Base-by-base conservation (phyloP, 306 rosid genomes). In the Quercus engelmannii region DNA sequence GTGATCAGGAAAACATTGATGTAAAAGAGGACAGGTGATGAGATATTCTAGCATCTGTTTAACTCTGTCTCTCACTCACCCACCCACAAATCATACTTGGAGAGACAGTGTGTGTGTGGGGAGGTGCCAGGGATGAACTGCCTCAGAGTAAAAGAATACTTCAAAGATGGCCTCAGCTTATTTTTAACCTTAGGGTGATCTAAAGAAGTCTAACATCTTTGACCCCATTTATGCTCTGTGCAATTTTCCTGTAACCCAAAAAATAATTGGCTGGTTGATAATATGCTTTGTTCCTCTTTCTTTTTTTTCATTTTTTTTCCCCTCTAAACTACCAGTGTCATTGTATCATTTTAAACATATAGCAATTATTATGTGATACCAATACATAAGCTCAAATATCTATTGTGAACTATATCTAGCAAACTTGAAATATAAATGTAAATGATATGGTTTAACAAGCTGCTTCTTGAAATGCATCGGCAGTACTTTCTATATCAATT, bases 401-500 rank as follows among this genome's bases (percentile, higher is more conserved):
- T 49, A 49, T 17, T 49, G 54, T 12, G 54, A 49, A 49, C 17
- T 49, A 49, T 49, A 10, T 49, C 5, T 49, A 49, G 54, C 12
- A 12, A 49, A 49, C 17, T 49, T 41, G 28, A 63, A 63, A 28
- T 14, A 63, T 2, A 28, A 17, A 28, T 28, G 9, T 30, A 14
- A 65, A 7, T 65, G 38, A 54, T 28, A 38, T 10, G 54, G 33
- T 55, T 33, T 65, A 59, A 69, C 9, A 58, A 80, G 74, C 51
- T 57, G 38, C 57, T 19, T 75, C 17, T 73, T 55, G 68, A 9
- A 4, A 75, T 85, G 72, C 59, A 25, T 76, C 73, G 63, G 87
- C 90, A 90, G 94, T 90, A 86, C 59, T 90, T 88, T 68, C 77
- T 90, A 20, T 90, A 90, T 79, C 94, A 90, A 69, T 76, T 90